Evolutionary conservation across 768 basidiomycete species (phyloP).

Genomic region (Rhizopogon sp.): DNA sequence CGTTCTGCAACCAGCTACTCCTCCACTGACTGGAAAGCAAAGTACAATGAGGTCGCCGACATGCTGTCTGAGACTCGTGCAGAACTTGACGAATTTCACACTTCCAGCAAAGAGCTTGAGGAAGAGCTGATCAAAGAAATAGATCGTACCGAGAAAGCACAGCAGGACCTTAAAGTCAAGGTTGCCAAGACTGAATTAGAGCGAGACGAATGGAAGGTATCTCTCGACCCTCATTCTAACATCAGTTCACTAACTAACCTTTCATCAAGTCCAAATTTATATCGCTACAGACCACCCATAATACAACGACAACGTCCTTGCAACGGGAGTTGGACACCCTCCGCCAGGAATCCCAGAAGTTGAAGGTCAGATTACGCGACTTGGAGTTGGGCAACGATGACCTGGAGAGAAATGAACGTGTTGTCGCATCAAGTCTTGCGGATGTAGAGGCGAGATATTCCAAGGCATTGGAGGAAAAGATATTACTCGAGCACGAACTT

Average conservation of each 20-base stretch:
- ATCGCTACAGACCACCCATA: constrained; percentile 84
- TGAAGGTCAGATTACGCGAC: constrained; percentile 76
- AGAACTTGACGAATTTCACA: constrained; percentile 85
- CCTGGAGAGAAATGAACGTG: constrained; percentile 90
- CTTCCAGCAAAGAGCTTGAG: constrained; percentile 86
- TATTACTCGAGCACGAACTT: constrained; percentile 92
- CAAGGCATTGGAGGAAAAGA: constrained; percentile 92
- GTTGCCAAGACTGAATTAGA: constrained; percentile 66
- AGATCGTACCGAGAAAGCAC: constrained; percentile 79
- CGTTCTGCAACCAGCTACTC: constrained; percentile 41
- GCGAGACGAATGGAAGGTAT: constrained; percentile 91
- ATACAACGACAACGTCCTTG: constrained; percentile 84
- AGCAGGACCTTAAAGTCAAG: constrained; percentile 74
- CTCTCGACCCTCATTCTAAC: constrained; percentile 14
- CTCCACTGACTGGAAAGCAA: constrained; percentile 67
- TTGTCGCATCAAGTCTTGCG: constrained; percentile 75
- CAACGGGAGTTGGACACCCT: constrained; percentile 87
- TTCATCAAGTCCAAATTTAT: constrained; percentile 68
- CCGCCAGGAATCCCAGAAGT: constrained; percentile 65
- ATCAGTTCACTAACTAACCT: constrained; percentile 1
- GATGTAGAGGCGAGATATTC: constrained; percentile 88
- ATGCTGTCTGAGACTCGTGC: constrained; percentile 80
- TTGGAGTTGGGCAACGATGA: constrained; percentile 98
- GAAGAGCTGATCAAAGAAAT: constrained; percentile 91
- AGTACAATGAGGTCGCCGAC: constrained; percentile 78